Evolutionary conservation across 1,284 basidiomycete genomes (phyloP), one percentile per base, ranked within the genome.

Genomic region (Leccinum subrobustum): DNA sequence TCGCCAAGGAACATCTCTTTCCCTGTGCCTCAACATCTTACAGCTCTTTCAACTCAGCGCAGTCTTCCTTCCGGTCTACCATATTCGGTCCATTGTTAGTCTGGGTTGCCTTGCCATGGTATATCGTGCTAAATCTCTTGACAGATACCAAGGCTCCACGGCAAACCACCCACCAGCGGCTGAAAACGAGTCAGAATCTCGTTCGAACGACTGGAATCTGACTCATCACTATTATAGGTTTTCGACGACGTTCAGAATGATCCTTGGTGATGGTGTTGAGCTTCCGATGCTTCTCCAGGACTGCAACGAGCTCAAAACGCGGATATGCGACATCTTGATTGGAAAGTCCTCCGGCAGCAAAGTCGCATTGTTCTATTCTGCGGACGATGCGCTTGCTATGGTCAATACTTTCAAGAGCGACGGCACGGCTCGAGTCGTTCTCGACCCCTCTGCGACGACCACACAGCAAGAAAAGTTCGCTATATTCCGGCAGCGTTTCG

Each of bases 61-160:
- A 70, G 11, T 60, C 64, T 14, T 66, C 72, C 31, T 74, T 72
- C 47, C 67, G 57, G 18, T 72, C 75, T 42, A 86, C 84, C 4
- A 86, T 86, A 16, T 86, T 86, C 64, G 84, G 83, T 11, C 81
- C 82, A 54, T 67, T 86, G 84, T 86, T 62, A 61, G 83, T 76
- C 50, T 47, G 37, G 54, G 56, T 58, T 35, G 57, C 23, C 16
- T 62, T 47, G 51, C 18, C 39, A 27, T 31, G 18, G 2, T 50
- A 11, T 20, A 12, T 44, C n/a, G 11, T 52, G 9, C 54, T 72
- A 27, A 71, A 62, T 37, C 47, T 54, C 37, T 58, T 35, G 52
- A 14, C 53, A 76, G 73, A 60, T 76, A 67, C 48, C 72, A 74
- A 61, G 73, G 62, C 12, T 44, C 57, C 16, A 52, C 61, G 14